Conservation (phyloP, 805 yeast species). For the Pichia occidentalis region DNA sequence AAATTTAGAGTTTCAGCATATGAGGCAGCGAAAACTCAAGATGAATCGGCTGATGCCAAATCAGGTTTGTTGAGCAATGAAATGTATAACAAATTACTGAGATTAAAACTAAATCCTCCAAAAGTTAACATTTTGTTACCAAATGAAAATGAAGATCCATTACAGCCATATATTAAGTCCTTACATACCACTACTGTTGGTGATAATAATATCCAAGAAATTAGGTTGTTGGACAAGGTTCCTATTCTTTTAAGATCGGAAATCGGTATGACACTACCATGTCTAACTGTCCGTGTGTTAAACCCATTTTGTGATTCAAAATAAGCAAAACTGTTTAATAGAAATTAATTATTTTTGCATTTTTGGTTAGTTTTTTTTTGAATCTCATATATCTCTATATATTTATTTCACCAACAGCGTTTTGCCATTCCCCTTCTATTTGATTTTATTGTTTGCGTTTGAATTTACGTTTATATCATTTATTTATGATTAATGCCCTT, state of each 20-base stretch:
- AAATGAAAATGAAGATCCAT: slow-evolving; percentile 27
- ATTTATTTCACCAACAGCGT: no score
- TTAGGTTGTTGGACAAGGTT: slow-evolving; percentile 66
- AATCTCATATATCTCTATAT: no score
- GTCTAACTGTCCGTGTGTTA: slow-evolving; percentile 83
- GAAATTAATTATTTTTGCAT: not conserved
- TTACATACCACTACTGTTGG: slow-evolving; percentile 58
- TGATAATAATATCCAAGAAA: slow-evolving; percentile 67
- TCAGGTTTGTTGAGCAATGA: slow-evolving; percentile 33
- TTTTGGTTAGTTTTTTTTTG: no score
- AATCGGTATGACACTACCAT: slow-evolving; percentile 92
- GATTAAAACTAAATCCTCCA: slow-evolving; percentile 36
- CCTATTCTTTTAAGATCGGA: slow-evolving; percentile 88
- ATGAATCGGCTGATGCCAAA: slow-evolving; percentile 27
- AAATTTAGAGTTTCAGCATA: slow-evolving; percentile 65
- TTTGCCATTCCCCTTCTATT: no score
- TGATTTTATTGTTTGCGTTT: no score
- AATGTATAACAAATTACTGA: slow-evolving; percentile 42
- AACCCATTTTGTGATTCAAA: slow-evolving; percentile 60
- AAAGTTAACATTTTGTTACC: slow-evolving; percentile 10
- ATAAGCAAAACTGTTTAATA: slow-evolving; percentile 10
- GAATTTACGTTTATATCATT: no score
- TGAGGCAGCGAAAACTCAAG: slow-evolving; percentile 62
- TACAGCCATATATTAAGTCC: slow-evolving; percentile 52
- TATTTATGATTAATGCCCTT: no score